Percentiles rank a stretch among this genome's conserved stretches.
These are phyloP conservation scores for Filobasidium uniguttulatum DNA, from an alignment of 1,284 basidiomycete genomes.

Conservation along the genomic window DNA sequence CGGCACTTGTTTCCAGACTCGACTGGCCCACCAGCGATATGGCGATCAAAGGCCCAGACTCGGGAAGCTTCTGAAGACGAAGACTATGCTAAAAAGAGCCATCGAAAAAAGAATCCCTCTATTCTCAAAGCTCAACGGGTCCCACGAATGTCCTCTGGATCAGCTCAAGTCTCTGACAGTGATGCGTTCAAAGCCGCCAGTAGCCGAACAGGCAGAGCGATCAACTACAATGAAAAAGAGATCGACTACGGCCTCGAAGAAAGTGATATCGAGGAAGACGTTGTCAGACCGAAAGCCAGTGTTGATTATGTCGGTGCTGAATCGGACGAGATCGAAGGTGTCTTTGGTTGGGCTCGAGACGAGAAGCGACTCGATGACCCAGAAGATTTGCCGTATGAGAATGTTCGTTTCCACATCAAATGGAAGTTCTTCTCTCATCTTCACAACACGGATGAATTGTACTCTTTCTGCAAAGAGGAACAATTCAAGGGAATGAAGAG, in stretches of 20 bases:
- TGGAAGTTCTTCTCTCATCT: constrained; percentile 90
- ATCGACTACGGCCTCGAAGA: constrained; percentile 47
- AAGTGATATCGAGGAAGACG: constrained; percentile 49
- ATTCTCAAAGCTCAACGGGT: constrained; percentile 30
- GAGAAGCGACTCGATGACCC: constrained; percentile 61
- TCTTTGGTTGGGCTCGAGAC: constrained; percentile 65
- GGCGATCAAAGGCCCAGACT: constrained; percentile 16
- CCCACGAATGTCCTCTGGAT: constrained; percentile 32
- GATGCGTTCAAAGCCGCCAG: constrained; percentile 50
- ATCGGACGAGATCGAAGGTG: constrained; percentile 71
- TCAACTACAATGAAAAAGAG: constrained; percentile 52
- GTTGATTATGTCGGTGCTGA: constrained; percentile 23
- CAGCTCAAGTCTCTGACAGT: constrained; percentile 20
- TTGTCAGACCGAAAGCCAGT: constrained; percentile 54
- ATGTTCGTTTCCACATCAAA: constrained; percentile 87
- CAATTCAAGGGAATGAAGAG: constrained; percentile 88
- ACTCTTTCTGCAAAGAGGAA: constrained; percentile 64
- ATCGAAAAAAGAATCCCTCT: constrained; percentile 65
- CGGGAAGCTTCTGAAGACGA: constrained; percentile 50
- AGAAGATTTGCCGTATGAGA: constrained; percentile 67
- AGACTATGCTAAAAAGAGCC: constrained; percentile 69
- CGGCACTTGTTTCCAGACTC: neutral
- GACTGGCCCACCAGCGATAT: constrained; percentile 15
- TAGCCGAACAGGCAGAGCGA: constrained; percentile 64
- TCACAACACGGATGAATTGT: constrained; percentile 93